Base-by-base conservation (phyloP, 2,329 filamentous ascomycete genomes). In the Simplicillium sp. region DNA sequence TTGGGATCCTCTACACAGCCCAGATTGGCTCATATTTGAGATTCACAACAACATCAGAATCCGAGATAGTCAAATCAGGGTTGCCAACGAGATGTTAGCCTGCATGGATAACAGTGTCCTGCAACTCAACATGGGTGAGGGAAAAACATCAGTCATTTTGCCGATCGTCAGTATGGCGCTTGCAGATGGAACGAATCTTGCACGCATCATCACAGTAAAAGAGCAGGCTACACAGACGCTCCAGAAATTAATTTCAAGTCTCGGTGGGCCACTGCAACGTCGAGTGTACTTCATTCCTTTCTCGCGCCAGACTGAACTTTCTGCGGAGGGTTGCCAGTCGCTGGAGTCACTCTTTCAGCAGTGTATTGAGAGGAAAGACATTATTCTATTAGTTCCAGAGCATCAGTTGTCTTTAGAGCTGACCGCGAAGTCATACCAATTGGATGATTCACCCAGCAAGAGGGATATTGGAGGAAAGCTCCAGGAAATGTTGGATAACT, bases 41-140 rank as follows among this genome's bases (percentile, higher is more conserved):
- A 61, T 81, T 1, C 81, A 87, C 40, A 76, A 67, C 29, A 68
- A 70, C 1, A 64, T 87, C 2, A 50, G 78, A 8, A 77, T 87
- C 8, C 70, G 84, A 0, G 51, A 64, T 0, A 68, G 75, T 0
- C 81, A 87, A 50, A 64, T 70, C 3, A 52, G 70, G 2, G 77
- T 87, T 38, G 75, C 80, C 0, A 35, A 42, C 0, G 52, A 69
- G 15, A 85, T 87, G 73, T 70, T 66, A 3, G 38, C 49, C 0
- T 67, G 69, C 0, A 48, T 52, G 0, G 51, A 51, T 0, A 54
- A 50, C 47, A 54, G 67, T 0, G 70, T 80, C 0, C 70, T 84
- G 62, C 79, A 84, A 49, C 55, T 86, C 2, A 84, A 83, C 46
- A 86, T 86, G 80, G 82, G 82, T 0, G 72, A 83, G 50, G 82